Evolutionary conservation across 768 basidiomycete species (phyloP).

Genomic region (Lyophyllum decastes): DNA sequence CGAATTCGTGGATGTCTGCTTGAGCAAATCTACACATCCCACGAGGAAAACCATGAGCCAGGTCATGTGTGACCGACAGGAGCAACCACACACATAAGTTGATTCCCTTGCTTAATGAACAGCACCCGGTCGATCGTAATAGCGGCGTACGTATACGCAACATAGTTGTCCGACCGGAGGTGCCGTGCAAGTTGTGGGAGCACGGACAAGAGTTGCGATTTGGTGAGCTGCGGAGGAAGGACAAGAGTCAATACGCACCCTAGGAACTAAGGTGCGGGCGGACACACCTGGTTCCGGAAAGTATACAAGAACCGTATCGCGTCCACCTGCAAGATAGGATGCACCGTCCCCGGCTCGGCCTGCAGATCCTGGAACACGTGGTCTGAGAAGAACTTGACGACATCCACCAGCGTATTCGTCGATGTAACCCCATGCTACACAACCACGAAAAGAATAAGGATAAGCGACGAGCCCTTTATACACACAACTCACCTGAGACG

Average conservation of each 20-base stretch:
- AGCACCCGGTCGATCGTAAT: constrained; percentile 97
- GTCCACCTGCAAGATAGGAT: constrained; percentile 93
- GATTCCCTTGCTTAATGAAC: constrained; percentile 80
- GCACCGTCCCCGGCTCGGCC: constrained; percentile 63
- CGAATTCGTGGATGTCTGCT: constrained; percentile 83
- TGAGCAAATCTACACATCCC: constrained; percentile 80
- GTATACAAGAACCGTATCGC: constrained; percentile 94
- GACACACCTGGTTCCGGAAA: constrained; percentile 87
- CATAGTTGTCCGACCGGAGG: constrained; percentile 82
- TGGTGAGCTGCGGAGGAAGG: constrained; percentile 64
- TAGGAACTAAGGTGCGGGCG: neutral
- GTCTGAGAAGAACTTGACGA: constrained; percentile 94
- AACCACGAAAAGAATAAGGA: neutral
- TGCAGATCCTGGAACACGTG: constrained; percentile 87
- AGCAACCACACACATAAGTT: constrained; percentile 61
- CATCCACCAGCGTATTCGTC: constrained; percentile 88
- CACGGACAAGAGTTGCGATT: constrained; percentile 90
- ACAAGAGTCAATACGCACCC: constrained; percentile 5
- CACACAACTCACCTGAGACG: constrained; percentile 60
- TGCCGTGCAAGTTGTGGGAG: constrained; percentile 85
- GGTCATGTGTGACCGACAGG: neutral
- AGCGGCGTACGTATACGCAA: constrained; percentile 94
- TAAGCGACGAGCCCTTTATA: too few species aligned
- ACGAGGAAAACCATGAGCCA: constrained; percentile 45
- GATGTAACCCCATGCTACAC: constrained; percentile 88